phyloP scores from a whole-genome alignment of 2,329 filamentous ascomycete genomes.

The Aspergillus sojae region DNA sequence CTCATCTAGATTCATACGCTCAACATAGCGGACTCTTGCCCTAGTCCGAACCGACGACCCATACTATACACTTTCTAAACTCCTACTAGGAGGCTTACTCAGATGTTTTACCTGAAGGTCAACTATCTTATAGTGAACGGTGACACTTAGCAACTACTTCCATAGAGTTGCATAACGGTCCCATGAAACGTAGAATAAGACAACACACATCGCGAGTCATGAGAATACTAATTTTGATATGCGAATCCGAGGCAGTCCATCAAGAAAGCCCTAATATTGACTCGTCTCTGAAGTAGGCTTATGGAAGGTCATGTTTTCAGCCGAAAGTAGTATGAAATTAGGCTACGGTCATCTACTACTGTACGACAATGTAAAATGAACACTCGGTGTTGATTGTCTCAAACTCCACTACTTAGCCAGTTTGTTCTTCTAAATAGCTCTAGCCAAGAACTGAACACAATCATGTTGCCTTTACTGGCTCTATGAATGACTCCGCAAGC shows the following conservation, averaged over 20 bases:
- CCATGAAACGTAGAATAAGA: neutral
- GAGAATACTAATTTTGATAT: neutral
- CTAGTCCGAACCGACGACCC: neutral
- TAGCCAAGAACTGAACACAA: neutral
- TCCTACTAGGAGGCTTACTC: neutral
- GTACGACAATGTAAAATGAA: neutral
- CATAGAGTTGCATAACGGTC: neutral
- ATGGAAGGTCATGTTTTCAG: neutral
- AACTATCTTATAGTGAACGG: neutral
- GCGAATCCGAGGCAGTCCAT: neutral
- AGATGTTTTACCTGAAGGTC: neutral
- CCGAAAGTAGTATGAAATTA: neutral
- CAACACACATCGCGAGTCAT: neutral
- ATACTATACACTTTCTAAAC: neutral
- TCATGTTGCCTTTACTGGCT: neutral
- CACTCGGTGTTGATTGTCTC: neutral
- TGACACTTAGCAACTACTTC: neutral
- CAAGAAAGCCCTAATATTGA: neutral
- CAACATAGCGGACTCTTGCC: neutral
- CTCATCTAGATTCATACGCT: neutral
- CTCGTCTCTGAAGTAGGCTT: neutral
- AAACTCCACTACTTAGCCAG: neutral
- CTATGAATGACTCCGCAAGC: neutral
- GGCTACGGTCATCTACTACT: neutral
- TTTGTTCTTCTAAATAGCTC: neutral